These are phyloP conservation scores for Lachancea fermentati DNA, from an alignment of 805 yeast species.

Conservation along the genomic window DNA sequence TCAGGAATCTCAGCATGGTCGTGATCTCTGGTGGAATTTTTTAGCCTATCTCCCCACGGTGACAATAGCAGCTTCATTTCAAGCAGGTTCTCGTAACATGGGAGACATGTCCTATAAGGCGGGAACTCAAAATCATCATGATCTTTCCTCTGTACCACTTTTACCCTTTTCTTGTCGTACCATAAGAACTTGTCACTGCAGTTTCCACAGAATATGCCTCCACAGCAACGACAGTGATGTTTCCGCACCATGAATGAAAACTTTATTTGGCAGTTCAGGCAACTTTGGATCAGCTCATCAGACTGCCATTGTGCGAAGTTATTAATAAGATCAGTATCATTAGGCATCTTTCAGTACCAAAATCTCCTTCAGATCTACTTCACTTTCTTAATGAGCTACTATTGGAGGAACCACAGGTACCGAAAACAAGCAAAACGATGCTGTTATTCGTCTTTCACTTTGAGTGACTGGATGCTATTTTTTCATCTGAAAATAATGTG, in stretches of 20 bases:
- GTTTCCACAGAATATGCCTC: slow-evolving; percentile 53
- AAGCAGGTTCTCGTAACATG: slow-evolving; percentile 47
- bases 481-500: no score
- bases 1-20: background rate
- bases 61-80: slow-evolving; percentile 16
- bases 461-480: no score
- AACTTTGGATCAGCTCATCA: slow-evolving; percentile 28
- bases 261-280: slow-evolving; percentile 41
- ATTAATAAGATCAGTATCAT: slow-evolving; percentile 15
- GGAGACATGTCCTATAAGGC: slow-evolving; percentile 52
- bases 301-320: slow-evolving; percentile 30
- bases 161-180: slow-evolving; percentile 25
- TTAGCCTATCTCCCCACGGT: slow-evolving; percentile 18
- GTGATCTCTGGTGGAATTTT: slow-evolving; percentile 5
- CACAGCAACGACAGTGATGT: slow-evolving; percentile 69
- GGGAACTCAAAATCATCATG: slow-evolving; percentile 37
- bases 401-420: background rate
- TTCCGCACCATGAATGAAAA: slow-evolving; percentile 51
- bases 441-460: no score
- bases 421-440: no score
- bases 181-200: slow-evolving; percentile 26
- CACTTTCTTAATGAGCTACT: background rate
- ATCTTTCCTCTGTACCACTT: slow-evolving; percentile 20
- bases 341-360: slow-evolving; percentile 7
- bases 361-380: background rate